Percentiles rank a stretch among this genome's conserved stretches.
Conservation (phyloP, 345 rosid species). For the Melaleuca alternifolia region DNA sequence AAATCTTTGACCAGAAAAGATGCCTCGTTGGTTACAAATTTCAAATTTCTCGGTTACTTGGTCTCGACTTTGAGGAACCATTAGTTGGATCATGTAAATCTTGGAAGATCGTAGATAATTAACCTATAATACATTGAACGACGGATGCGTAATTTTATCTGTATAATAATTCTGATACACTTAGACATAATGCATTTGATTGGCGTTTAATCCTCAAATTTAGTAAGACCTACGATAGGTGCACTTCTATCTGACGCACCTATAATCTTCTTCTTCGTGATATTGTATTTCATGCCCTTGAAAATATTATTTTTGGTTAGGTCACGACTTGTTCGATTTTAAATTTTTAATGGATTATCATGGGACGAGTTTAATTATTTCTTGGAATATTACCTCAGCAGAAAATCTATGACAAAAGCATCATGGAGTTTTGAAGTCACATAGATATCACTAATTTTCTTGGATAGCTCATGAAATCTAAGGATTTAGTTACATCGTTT, state of each 20-base stretch:
- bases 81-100: background rate
- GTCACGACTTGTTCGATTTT: background rate
- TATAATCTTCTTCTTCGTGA: background rate
- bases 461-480: background rate
- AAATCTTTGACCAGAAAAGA: background rate
- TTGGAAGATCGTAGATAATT: rapidly evolving
- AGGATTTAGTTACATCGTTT: background rate
- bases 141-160: background rate
- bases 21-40: background rate
- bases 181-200: background rate
- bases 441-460: background rate
- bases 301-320: background rate
- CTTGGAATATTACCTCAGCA: background rate
- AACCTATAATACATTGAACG: rapidly evolving
- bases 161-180: background rate
- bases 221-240: background rate
- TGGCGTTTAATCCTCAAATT: background rate
- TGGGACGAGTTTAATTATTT: background rate
- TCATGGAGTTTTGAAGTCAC: background rate
- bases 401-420: background rate
- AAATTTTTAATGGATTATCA: background rate
- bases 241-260: background rate
- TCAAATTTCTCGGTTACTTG: background rate
- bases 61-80: background rate
- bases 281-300: background rate